Conservation (phyloP, 1,139 yeast genomes). For the Lodderomyces parapsilosis region DNA sequence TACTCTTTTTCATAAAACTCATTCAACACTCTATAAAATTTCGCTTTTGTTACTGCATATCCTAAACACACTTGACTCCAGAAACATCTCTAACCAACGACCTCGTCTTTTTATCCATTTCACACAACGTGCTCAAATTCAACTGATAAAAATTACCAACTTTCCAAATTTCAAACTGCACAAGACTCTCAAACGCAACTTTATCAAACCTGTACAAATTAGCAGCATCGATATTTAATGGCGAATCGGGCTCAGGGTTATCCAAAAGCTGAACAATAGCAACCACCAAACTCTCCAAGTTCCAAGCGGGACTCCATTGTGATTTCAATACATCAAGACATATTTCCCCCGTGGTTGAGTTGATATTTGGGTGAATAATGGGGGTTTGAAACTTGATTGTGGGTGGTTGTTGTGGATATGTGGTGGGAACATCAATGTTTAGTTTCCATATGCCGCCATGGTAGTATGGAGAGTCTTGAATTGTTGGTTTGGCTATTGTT, state of each 20-base stretch:
- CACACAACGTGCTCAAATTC: background rate
- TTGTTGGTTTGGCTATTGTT: conserved; percentile 52
- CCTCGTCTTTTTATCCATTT: background rate
- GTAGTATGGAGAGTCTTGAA: conserved; percentile 41
- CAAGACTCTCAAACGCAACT: conserved; percentile 59
- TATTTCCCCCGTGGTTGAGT: conserved; percentile 69
- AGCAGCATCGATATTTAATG: conserved; percentile 85
- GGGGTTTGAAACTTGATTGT: conserved; percentile 49
- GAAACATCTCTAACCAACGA: background rate
- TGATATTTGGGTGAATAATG: conserved; percentile 77
- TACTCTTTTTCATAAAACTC: too few relatives aligned
- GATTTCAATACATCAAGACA: conserved; percentile 77
- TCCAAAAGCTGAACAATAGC: conserved; percentile 70
- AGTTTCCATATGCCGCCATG: conserved; percentile 60
- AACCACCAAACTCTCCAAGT: conserved; percentile 62
- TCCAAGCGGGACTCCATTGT: conserved; percentile 92
- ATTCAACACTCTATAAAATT: background rate
- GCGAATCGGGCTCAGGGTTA: conserved; percentile 84
- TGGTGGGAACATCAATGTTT: conserved; percentile 46
- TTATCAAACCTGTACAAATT: conserved; percentile 58
- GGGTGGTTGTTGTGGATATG: conserved; percentile 77
- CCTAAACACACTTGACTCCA: background rate
- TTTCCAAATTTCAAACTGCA: conserved; percentile 58
- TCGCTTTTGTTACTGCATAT: too few relatives aligned
- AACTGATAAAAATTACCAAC: conserved; percentile 6